Conservation (phyloP, 805 yeast genomes). For the Wickerhamiella shivajii region DNA sequence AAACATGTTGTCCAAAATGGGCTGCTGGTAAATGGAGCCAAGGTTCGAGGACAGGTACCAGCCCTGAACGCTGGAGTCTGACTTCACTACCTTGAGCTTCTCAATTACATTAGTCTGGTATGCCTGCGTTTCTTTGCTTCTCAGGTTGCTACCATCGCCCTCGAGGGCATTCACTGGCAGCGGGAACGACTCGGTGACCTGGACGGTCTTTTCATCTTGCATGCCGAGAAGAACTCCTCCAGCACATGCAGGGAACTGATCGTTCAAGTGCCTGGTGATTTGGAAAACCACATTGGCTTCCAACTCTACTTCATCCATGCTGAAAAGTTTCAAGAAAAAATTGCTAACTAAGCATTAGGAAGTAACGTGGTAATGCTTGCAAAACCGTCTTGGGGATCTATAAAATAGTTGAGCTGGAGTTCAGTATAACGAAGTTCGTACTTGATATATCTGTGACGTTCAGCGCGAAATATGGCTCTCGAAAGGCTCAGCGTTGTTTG, state of each 20-base stretch:
- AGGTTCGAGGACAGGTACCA: slow-evolving; percentile 64
- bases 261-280: slow-evolving; percentile 18
- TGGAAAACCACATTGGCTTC: slow-evolving; percentile 18
- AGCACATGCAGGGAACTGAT: slow-evolving; percentile 17
- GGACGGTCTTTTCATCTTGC: slow-evolving; percentile 11
- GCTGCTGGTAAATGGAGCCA: slow-evolving; percentile 52
- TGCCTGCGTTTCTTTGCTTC: slow-evolving; percentile 44
- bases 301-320: slow-evolving; percentile 12
- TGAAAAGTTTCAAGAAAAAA: too few relatives aligned
- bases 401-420: too few relatives aligned
- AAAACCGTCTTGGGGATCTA: too few relatives aligned
- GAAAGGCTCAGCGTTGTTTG: too few relatives aligned
- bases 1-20: slow-evolving; percentile 51
- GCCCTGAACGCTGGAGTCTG: slow-evolving; percentile 60
- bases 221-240: slow-evolving; percentile 20
- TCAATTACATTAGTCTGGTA: slow-evolving; percentile 57
- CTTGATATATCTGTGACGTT: too few relatives aligned
- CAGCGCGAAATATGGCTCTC: too few relatives aligned
- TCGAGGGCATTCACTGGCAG: slow-evolving; percentile 42
- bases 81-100: slow-evolving; percentile 44
- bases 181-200: slow-evolving; percentile 35
- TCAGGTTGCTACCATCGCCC: slow-evolving; percentile 48
- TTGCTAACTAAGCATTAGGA: too few relatives aligned
- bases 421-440: too few relatives aligned
- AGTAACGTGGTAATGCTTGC: too few relatives aligned